These are phyloP conservation scores for Stentor coeruleus DNA, from an alignment of 73 alveolate genomes.

Conservation along the genomic window DNA sequence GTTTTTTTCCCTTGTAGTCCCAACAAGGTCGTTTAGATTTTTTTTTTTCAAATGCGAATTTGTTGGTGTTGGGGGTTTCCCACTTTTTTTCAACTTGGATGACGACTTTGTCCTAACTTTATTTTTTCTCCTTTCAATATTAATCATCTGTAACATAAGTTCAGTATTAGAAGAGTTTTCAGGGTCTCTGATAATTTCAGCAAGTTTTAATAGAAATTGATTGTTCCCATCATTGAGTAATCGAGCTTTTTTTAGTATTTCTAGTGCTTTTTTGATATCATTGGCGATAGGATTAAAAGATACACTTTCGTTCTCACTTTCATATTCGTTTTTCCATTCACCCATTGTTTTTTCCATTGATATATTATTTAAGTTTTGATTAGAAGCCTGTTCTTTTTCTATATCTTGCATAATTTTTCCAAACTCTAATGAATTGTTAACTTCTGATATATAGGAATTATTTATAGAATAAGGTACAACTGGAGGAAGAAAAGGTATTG, in stretches of 20 bases:
- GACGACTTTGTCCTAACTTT: not conserved
- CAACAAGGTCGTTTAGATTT: not conserved
- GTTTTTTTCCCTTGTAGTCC: not conserved
- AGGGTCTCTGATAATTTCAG: not conserved
- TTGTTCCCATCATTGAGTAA: not conserved
- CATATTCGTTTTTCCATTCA: not conserved
- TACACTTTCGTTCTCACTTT: not conserved
- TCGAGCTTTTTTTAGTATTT: not conserved
- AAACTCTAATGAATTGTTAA: not conserved
- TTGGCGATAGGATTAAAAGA: not conserved
- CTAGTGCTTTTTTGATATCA: not conserved
- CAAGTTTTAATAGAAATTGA: not conserved
- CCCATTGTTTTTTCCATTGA: not conserved
- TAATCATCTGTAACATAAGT: not conserved
- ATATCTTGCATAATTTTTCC: not conserved
- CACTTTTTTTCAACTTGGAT: not conserved
- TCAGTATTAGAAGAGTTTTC: not conserved
- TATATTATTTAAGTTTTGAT: not conserved
- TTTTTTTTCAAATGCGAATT: no score
- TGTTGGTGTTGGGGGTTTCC: not conserved
- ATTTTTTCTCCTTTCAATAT: not conserved
- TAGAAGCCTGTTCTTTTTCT: not conserved
- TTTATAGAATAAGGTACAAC: not conserved
- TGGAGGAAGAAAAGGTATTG: not conserved
- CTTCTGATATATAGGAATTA: not conserved